Evolutionary conservation across 345 rosid genomes (phyloP), one percentile per base, ranked within the genome.

Genomic region (Melastoma malabathricum): DNA sequence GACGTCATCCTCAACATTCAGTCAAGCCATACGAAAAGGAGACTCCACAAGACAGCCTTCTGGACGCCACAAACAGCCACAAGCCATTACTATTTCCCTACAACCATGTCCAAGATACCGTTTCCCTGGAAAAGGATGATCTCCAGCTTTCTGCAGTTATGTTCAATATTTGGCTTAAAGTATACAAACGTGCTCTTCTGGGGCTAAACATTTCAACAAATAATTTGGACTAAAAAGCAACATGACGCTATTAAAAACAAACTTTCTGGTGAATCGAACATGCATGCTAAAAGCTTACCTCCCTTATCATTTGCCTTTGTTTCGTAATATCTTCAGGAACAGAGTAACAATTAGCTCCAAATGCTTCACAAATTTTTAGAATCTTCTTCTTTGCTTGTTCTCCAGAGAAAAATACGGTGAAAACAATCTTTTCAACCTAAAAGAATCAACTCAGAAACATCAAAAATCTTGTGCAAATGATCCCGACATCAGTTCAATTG

Each of bases 291-390:
- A 34, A 6, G 12, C 94, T 73, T 75, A 90, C 96, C 74, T 90
- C 98, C 73, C 89, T 78, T 8, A 81, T 77, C 69, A 87, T 75
- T 72, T 86, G 96, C 59, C 89, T 79, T 63, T 84, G 96, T 71
- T 90, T 90, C 29, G 76, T 73, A 43, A 72, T 64, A 70, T 87
- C 96, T 69, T 87, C 98, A 7, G 96, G 92, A 59, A 87, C 87
- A 68, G 95, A 89, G 77, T 82, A 90, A 70, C 93, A 86, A 74
- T 82, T 82, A 51, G 93, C 96, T 57, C 87, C 95, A 80, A 90
- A 90, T 51, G 98, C 96, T 76, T 86, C 95, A 55, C 98, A 90
- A 61, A 90, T 82, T 79, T 75, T 87, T 57, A 80, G 63, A 64
- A 84, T 82, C 71, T 90, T 90, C 29, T 67, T 70, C 64, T 82